A percentile compares a stretch with the other conserved stretches of the same genome.
These are phyloP conservation scores for Verticillium isaacii DNA, from an alignment of 2,329 filamentous ascomycete species.

Conservation along the genomic window DNA sequence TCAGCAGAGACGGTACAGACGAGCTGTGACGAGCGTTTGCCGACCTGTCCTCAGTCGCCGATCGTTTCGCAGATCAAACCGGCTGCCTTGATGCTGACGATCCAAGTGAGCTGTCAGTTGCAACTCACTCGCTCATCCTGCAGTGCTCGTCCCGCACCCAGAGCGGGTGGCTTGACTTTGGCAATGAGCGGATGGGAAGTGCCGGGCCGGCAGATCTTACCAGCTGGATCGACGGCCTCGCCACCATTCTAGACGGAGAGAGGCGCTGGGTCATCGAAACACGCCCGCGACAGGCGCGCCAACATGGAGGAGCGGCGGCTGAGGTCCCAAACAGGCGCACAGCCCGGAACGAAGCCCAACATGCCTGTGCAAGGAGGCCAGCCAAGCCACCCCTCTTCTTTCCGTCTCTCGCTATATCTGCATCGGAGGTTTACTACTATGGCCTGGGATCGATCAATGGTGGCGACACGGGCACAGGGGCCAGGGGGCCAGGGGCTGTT, in stretches of 20 bases:
- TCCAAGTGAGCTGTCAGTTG: neutral
- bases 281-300: neutral
- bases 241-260: neutral
- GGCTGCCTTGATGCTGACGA: neutral
- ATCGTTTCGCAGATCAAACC: too few relatives aligned
- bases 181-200: neutral
- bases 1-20: neutral
- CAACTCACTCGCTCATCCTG: neutral
- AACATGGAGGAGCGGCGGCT: neutral
- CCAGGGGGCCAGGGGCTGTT: neutral
- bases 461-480: neutral
- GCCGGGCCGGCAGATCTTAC: neutral
- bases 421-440: neutral
- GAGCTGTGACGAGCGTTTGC: neutral
- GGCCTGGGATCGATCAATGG: neutral
- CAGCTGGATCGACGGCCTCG: neutral
- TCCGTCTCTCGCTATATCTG: neutral
- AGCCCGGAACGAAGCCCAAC: neutral
- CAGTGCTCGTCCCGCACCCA: neutral
- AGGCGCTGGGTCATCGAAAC: neutral
- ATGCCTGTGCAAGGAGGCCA: neutral
- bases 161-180: neutral
- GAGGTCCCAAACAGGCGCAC: neutral
- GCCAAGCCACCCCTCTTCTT: neutral
- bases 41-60: neutral